These are phyloP conservation scores for Mycena indigotica DNA, from an alignment of 768 basidiomycete genomes.

Conservation along the genomic window DNA sequence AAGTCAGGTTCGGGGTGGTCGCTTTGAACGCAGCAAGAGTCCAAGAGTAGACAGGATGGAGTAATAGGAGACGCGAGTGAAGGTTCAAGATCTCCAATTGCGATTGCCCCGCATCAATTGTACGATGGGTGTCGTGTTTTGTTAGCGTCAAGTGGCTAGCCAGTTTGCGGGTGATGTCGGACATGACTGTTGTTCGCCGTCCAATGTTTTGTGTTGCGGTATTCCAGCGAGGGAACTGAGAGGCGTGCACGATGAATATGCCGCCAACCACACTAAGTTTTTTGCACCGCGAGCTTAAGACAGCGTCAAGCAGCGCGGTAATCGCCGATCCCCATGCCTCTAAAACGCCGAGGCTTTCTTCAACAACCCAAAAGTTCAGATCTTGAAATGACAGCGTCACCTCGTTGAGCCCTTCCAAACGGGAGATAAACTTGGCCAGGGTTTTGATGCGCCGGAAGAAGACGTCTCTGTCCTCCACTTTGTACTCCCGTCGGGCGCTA, in stretches of 20 bases:
- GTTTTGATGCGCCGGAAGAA: slow-evolving; percentile 9
- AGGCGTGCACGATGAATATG: slow-evolving; percentile 16
- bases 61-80: slow-evolving; percentile 14
- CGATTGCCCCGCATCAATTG: neutral
- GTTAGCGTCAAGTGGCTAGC: neutral
- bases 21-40: slow-evolving; percentile 6
- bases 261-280: slow-evolving; percentile 11
- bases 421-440: slow-evolving; percentile 11
- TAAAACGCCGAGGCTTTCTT: slow-evolving; percentile 5
- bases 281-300: slow-evolving; percentile 6
- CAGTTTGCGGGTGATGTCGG: slow-evolving; percentile 6
- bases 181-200: neutral
- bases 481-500: slow-evolving; percentile 7
- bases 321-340: slow-evolving; percentile 5
- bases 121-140: neutral
- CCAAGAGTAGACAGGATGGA: slow-evolving; percentile 14
- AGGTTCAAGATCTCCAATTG: slow-evolving; percentile 10
- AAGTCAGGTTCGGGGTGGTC: slow-evolving; percentile 8
- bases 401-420: slow-evolving; percentile 10
- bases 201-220: neutral
- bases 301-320: slow-evolving; percentile 9
- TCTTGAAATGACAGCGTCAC: slow-evolving; percentile 16
- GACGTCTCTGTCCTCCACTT: neutral
- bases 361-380: slow-evolving; percentile 14
- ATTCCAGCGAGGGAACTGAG: slow-evolving; percentile 7